Evolutionary conservation across 257 asterid species (phyloP), one percentile per base, ranked within the genome.

Genomic region (Agastache rugosa): DNA sequence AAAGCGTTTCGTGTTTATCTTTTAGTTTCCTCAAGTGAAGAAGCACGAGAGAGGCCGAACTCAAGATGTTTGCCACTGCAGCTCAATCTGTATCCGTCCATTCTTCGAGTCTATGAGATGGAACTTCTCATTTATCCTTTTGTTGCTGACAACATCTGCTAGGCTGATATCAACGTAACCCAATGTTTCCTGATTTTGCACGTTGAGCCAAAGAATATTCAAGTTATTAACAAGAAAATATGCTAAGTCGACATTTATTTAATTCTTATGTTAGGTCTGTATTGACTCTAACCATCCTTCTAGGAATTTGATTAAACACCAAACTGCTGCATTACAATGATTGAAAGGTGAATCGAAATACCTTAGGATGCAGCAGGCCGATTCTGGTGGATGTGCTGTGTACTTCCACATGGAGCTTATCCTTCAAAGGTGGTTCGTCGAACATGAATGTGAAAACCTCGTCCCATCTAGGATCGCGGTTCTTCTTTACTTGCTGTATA

Each of bases 361-460:
- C 99, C 99, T 92, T 95, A 35, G 97, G 99, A 81, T 95, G 99
- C 79, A 95, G 83, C 62, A 95, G 86, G 67, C 98, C 97, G 6
- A 89, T 92, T 81, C 97, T 89, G 63, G 87, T 75, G 2, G 99
- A 94, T 78, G 89, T 75, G 83, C 99, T 95, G 71, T 76, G 81
- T 67, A 92, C 99, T 83, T 92, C 97, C 61, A 90, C 82, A 41
- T 86, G 98, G 59, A 95, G 73, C 87, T 74, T 91, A 31, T 90
- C 99, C 78, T 87, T 89, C 69, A 78, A 34, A 5, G 99, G 99
- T 72, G 98, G 91, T 84, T 92, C 95, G 8, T 92, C 96, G 85
- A 95, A 70, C 80, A 79, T 54, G 84, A 92, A 95, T 6, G 85
- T 75, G 79, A 92, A 95, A 77, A 82, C 96, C 85, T 95, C 99